These are phyloP conservation scores for Penicillium silybi DNA, from an alignment of 495 filamentous ascomycete genomes.

Conservation along the genomic window DNA sequence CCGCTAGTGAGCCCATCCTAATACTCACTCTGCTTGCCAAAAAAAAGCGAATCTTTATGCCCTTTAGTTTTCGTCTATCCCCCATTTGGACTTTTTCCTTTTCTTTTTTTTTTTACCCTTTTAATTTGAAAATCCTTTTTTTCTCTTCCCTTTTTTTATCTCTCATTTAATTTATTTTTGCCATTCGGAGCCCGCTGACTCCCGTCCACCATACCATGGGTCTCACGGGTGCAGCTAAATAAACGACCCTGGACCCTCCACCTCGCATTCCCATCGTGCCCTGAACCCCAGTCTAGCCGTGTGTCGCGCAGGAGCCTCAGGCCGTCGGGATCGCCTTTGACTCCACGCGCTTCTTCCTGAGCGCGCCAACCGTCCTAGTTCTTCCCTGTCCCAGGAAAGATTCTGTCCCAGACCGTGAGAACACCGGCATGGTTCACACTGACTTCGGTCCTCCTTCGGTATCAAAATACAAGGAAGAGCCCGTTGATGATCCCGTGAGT, in stretches of 20 bases:
- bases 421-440: constrained; percentile 47
- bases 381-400: constrained; percentile 5
- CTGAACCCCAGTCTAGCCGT: constrained; percentile 31
- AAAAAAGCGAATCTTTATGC: neutral
- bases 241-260: constrained; percentile 47
- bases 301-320: constrained; percentile 24
- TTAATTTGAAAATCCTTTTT: constrained; percentile 13
- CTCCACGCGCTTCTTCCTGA: constrained; percentile 16
- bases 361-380: constrained; percentile 10
- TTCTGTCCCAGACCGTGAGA: constrained; percentile 21
- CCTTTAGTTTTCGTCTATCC: neutral
- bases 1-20: constrained; percentile 35
- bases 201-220: constrained; percentile 26
- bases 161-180: constrained; percentile 11
- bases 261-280: constrained; percentile 29
- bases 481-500: constrained; percentile 43
- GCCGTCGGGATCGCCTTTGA: constrained; percentile 15
- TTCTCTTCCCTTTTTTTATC: constrained; percentile 10
- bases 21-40: constrained; percentile 1
- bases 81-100: constrained; percentile 4
- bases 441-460: constrained; percentile 36
- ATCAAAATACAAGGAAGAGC: constrained; percentile 43
- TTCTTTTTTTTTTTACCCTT: constrained; percentile 16
- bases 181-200: constrained; percentile 6
- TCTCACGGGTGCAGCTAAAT: constrained; percentile 42